These are phyloP conservation scores for Diaporthe eres DNA, from an alignment of 2,329 filamentous ascomycete genomes.

Conservation along the genomic window DNA sequence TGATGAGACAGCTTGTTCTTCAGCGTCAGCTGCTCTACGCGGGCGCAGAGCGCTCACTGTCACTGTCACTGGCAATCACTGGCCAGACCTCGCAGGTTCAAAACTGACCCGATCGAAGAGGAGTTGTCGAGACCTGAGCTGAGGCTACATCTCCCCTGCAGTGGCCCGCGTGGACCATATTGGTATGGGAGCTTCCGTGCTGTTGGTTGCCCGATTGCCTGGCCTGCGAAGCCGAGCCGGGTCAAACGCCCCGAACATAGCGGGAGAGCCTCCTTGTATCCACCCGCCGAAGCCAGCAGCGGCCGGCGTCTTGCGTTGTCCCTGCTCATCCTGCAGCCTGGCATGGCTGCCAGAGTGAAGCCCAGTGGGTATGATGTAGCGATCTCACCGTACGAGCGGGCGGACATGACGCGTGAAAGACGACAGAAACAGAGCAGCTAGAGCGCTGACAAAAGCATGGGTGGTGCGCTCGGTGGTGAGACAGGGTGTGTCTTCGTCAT, in stretches of 20 bases:
- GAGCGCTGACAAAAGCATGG: constrained; percentile 29
- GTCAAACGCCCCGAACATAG: constrained; percentile 35
- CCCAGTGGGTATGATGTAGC: not conserved
- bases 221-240: constrained; percentile 27
- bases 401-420: constrained; percentile 23
- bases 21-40: not conserved
- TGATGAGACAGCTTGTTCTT: constrained; percentile 8
- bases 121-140: not conserved
- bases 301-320: constrained; percentile 10
- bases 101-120: not conserved
- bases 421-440: not conserved
- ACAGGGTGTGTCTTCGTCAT: constrained; percentile 12
- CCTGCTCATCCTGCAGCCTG: not conserved
- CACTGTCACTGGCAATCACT: not conserved
- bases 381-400: not conserved
- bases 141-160: not conserved
- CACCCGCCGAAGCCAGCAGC: not conserved
- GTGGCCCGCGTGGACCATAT: constrained; percentile 6
- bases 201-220: constrained; percentile 27
- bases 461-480: constrained; percentile 13
- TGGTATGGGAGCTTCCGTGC: constrained; percentile 21
- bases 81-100: not conserved
- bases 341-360: constrained; percentile 1
- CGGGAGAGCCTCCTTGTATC: constrained; percentile 27
- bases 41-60: not conserved